These are phyloP conservation scores for Podaxis sp. DNA, from an alignment of 768 basidiomycete species.

Conservation along the genomic window DNA sequence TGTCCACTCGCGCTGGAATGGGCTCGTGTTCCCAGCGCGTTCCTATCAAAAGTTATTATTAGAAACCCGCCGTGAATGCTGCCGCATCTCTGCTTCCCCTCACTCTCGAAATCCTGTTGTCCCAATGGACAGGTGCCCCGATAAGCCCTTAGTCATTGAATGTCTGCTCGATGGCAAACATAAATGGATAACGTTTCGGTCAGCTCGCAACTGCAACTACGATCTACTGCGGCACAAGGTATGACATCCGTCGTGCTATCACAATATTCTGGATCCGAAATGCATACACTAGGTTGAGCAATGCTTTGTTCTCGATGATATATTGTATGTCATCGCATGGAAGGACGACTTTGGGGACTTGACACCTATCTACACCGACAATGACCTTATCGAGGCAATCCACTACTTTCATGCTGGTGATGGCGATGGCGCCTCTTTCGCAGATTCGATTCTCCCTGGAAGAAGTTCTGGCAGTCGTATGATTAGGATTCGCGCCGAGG, in stretches of 20 bases:
- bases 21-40: too few species aligned
- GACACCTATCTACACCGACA: slow-evolving; percentile 40
- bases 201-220: slow-evolving; percentile 77
- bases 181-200: slow-evolving; percentile 80
- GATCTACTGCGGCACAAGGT: slow-evolving; percentile 75
- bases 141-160: slow-evolving; percentile 80
- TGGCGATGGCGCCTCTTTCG: too few species aligned
- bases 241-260: slow-evolving; percentile 23
- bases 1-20: too few species aligned
- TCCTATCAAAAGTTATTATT: too few species aligned
- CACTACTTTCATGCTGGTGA: slow-evolving; percentile 80
- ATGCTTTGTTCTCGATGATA: slow-evolving; percentile 72
- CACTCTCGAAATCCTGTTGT: neutral
- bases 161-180: slow-evolving; percentile 74
- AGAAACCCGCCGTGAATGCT: slow-evolving; percentile 1
- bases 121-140: slow-evolving; percentile 50
- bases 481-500: too few species aligned
- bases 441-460: too few species aligned
- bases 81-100: neutral
- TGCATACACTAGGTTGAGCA: slow-evolving; percentile 67
- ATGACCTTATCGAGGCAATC: slow-evolving; percentile 83
- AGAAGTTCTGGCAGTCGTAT: too few species aligned
- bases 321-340: slow-evolving; percentile 74
- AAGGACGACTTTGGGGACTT: slow-evolving; percentile 86
- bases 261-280: slow-evolving; percentile 11